phyloP scores from a whole-genome alignment of 225 moss, liverwort and hornwort genomes.

The Sphagnum tenellum region DNA sequence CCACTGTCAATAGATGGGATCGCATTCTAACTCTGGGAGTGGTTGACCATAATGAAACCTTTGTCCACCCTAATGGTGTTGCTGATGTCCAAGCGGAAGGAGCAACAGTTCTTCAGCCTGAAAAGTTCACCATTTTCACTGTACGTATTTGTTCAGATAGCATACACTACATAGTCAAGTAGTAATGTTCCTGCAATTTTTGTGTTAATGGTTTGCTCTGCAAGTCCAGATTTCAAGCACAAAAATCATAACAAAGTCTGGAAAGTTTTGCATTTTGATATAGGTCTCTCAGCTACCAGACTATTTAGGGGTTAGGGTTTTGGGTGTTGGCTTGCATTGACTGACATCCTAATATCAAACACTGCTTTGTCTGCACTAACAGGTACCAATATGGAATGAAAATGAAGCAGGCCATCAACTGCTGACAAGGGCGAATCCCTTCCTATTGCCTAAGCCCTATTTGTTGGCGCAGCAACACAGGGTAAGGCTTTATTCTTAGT shows the following conservation, averaged over 20 bases:
- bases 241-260: no score
- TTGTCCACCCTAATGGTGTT: conserved; percentile 42
- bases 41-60: conserved; percentile 45
- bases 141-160: conserved; percentile 9
- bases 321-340: background rate
- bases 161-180: no score
- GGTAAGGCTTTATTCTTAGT: conserved; percentile 21
- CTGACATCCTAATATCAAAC: background rate
- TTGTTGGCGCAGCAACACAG: conserved; percentile 43
- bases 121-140: conserved; percentile 38
- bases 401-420: conserved; percentile 28
- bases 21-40: conserved; percentile 37
- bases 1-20: conserved; percentile 54
- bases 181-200: no score
- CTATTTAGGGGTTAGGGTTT: no score
- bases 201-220: no score
- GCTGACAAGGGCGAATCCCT: conserved; percentile 44
- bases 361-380: conserved; percentile 1
- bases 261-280: no score
- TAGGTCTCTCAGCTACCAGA: no score
- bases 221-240: no score
- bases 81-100: conserved; percentile 51
- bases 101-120: conserved; percentile 43
- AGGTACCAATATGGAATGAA: conserved; percentile 52
- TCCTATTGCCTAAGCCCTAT: conserved; percentile 44